phyloP scores from a whole-genome alignment of 78 protist species.

The Dictyostelium purpureum region DNA sequence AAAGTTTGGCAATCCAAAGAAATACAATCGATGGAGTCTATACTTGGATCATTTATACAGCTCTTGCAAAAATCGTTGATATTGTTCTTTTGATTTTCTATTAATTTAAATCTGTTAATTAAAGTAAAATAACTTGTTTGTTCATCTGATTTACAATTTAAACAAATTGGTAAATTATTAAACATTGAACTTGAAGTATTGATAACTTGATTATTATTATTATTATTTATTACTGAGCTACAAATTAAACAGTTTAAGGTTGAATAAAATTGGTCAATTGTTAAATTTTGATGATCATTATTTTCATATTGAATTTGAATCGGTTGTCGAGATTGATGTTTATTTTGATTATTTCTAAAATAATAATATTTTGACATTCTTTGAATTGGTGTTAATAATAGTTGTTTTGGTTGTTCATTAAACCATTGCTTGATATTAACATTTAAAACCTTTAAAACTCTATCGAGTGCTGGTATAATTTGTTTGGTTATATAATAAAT shows the following conservation, averaged over 20 bases:
- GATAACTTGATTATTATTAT: too few relatives aligned
- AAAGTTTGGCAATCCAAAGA: constrained; percentile 26
- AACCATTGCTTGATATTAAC: constrained; percentile 80
- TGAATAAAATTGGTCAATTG: constrained; percentile 65
- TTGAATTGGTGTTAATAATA: constrained; percentile 14
- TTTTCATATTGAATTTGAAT: constrained; percentile 26
- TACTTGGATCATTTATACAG: constrained; percentile 23
- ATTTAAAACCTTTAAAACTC: constrained; percentile 87
- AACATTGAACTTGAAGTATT: not conserved
- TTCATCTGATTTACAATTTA: not conserved
- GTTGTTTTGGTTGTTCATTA: constrained; percentile 41
- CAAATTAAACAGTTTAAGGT: constrained; percentile 57
- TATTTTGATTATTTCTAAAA: not conserved
- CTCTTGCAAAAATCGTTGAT: constrained; percentile 30
- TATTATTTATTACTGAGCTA: not conserved
- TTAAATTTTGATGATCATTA: constrained; percentile 21
- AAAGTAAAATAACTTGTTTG: constrained; percentile 29
- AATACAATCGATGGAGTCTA: constrained; percentile 33
- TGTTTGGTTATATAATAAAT: constrained; percentile 92
- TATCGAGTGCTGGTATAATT: constrained; percentile 88
- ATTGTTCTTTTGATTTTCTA: constrained; percentile 51
- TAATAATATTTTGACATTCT: constrained; percentile 19
- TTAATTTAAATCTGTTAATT: not conserved
- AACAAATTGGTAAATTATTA: constrained; percentile 36
- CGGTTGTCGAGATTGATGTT: not conserved